These are phyloP conservation scores for Arthroderma sp. DNA, from an alignment of 2,329 filamentous ascomycete species.

Conservation along the genomic window DNA sequence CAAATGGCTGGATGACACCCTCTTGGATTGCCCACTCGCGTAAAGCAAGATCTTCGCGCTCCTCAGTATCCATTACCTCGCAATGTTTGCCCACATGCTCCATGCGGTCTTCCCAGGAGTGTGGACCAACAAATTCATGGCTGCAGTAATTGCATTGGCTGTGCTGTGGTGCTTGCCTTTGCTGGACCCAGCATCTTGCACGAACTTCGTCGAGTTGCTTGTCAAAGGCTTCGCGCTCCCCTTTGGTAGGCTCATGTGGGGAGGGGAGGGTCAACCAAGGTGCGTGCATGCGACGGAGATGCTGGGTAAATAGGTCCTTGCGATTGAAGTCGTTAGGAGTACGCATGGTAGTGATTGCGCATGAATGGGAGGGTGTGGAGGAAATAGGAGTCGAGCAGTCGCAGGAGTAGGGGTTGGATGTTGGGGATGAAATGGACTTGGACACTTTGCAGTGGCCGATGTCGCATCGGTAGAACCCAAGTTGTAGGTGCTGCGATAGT, in stretches of 20 bases:
- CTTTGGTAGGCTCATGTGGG: conserved; percentile 22
- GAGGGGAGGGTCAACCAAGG: conserved; percentile 33
- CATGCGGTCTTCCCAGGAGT: conserved; percentile 69
- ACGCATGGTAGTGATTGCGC: conserved; percentile 8
- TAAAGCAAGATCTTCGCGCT: conserved; percentile 32
- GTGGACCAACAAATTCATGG: conserved; percentile 46
- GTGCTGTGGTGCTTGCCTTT: conserved; percentile 49
- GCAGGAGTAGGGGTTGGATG: conserved; percentile 19
- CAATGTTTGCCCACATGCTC: conserved; percentile 78
- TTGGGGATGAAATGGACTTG: conserved; percentile 16
- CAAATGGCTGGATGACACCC: conserved; percentile 20
- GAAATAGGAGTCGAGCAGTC: conserved; percentile 12
- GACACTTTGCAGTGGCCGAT: conserved; percentile 44
- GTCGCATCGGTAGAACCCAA: conserved; percentile 64
- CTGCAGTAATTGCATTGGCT: conserved; percentile 53
- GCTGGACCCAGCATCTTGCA: conserved; percentile 45
- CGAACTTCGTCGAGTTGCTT: conserved; percentile 46
- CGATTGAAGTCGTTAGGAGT: conserved; percentile 66
- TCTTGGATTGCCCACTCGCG: conserved; percentile 30
- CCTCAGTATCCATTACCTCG: conserved; percentile 43
- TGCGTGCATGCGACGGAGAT: conserved; percentile 74
- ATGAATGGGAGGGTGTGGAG: conserved; percentile 6
- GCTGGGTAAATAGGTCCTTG: conserved; percentile 84
- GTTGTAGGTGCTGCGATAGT: conserved; percentile 62
- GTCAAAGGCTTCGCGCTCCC: conserved; percentile 34